Evolutionary conservation across 2,329 filamentous ascomycete species (phyloP).

Genomic region (Coniochaeta sp.): DNA sequence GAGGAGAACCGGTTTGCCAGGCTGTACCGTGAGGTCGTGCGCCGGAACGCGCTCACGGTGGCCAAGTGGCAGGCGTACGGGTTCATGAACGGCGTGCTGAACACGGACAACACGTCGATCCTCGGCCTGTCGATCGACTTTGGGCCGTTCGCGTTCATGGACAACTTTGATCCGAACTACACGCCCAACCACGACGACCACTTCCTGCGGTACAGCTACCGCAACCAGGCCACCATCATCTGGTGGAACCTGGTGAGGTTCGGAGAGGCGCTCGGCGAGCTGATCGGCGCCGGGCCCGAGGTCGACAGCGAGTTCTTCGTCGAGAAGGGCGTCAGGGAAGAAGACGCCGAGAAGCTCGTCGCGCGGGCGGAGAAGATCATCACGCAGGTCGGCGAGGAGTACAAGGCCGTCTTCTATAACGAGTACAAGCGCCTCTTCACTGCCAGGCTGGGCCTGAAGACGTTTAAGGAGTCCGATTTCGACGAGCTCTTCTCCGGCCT

Average conservation of each 20-base stretch:
- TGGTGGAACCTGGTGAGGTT: conserved; percentile 98
- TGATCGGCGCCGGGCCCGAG: conserved; percentile 67
- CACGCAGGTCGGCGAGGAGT: conserved; percentile 74
- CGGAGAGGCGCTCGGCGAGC: conserved; percentile 80
- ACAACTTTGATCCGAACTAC: conserved; percentile 90
- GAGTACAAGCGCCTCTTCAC: conserved; percentile 88
- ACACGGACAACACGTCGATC: conserved; percentile 95
- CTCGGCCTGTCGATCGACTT: conserved; percentile 88
- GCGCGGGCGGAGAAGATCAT: conserved; percentile 80
- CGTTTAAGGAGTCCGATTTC: conserved; percentile 66
- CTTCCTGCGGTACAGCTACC: conserved; percentile 81
- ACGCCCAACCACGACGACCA: conserved; percentile 96
- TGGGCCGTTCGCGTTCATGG: conserved; percentile 95
- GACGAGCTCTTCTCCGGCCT: conserved; percentile 72
- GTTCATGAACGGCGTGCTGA: conserved; percentile 98
- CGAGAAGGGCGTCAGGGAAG: conserved; percentile 60
- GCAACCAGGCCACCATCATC: conserved; percentile 89
- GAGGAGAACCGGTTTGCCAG: conserved; percentile 83
- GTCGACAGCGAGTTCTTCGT: conserved; percentile 69
- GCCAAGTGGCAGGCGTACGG: conserved; percentile 96
- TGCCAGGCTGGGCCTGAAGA: conserved; percentile 67
- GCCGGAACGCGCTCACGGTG: conserved; percentile 80
- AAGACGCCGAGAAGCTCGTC: conserved; percentile 64
- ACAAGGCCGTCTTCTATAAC: conserved; percentile 75
- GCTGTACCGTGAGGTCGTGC: conserved; percentile 79